Evolutionary conservation across 306 rosid genomes (phyloP), one percentile per base, ranked within the genome.

Genomic region (Purshia tridentata): DNA sequence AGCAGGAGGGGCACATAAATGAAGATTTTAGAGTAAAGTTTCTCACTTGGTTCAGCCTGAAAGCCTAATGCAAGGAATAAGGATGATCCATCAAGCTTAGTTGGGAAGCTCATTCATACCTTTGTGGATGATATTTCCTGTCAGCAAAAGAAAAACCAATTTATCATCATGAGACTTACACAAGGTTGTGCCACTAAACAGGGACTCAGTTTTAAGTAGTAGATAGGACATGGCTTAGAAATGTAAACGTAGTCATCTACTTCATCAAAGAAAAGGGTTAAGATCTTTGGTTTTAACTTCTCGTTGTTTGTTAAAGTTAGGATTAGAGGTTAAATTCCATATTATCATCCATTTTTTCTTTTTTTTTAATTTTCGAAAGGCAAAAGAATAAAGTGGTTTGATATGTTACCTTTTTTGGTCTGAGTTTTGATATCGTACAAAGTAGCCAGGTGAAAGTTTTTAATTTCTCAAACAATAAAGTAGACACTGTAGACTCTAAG

Each of bases 21-120:
- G 89, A 77, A 77, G 78, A 77, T 63, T 93, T 93, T 71, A 83
- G 98, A 81, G 96, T 91, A 13, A 90, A 87, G 47, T 93, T 93
- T 80, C 96, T 93, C 0, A 89, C 96, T 55, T 93, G 97, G 98
- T 93, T 93, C 93, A 91, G 98, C 88, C 90, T 93, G 70, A 93
- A 87, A 74, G 96, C 98, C 80, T 15, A n/a, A 72, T 65, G 73
- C 88, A 86, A 73, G 97, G n/a, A n/a, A n/a, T n/a, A n/a, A n/a
- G n/a, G 96, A 89, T 61, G 98, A 93, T 80, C 97, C 89, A 0
- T 90, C 97, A 18, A 86, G 98, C 90, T 86, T 93, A 76, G 97
- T 93, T 0, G 93, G 88, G 52, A 97, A 91, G 85, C 89, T 93
- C 49, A 81, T 85, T 19, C 91, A 93, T 73, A 87, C 96, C 70